These are phyloP conservation scores for Trichosanthes cucumerina DNA, from an alignment of 306 rosid genomes.

Conservation along the genomic window DNA sequence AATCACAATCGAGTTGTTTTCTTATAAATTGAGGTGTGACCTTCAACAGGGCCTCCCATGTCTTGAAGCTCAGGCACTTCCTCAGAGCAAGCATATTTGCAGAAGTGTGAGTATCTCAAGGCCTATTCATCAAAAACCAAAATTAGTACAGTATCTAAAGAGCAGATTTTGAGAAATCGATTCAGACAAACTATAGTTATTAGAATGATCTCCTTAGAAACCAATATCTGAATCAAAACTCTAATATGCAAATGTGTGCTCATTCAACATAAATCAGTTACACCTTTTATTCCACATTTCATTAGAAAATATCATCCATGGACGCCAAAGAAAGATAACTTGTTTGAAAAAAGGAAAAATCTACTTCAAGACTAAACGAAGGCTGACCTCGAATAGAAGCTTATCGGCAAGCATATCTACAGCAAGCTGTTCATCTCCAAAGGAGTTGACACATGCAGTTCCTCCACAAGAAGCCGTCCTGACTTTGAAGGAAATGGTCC, in stretches of 20 bases:
- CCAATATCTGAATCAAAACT: neutral
- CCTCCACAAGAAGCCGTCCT: constrained; percentile 98
- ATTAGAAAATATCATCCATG: neutral
- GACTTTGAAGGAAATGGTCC: constrained; percentile 92
- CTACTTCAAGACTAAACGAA: neutral
- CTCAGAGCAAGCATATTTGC: constrained; percentile 97
- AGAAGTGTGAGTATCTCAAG: constrained; percentile 73
- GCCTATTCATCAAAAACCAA: constrained; percentile 37
- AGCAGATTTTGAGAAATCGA: neutral
- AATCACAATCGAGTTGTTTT: neutral
- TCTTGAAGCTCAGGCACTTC: constrained; percentile 95
- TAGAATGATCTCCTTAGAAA: neutral
- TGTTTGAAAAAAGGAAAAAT: neutral
- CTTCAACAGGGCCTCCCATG: constrained; percentile 97
- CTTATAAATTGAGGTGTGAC: constrained; percentile 19
- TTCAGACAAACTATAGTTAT: neutral
- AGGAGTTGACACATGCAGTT: constrained; percentile 92
- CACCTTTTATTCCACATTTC: neutral
- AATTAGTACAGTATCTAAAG: neutral
- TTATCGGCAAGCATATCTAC: constrained; percentile 89
- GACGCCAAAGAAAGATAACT: neutral
- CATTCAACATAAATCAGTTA: neutral
- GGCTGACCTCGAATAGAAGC: constrained; percentile 78
- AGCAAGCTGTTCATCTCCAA: constrained; percentile 98
- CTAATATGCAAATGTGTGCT: neutral